phyloP scores from a whole-genome alignment of 2,329 filamentous ascomycete genomes.

The Monilinia fructigena region DNA sequence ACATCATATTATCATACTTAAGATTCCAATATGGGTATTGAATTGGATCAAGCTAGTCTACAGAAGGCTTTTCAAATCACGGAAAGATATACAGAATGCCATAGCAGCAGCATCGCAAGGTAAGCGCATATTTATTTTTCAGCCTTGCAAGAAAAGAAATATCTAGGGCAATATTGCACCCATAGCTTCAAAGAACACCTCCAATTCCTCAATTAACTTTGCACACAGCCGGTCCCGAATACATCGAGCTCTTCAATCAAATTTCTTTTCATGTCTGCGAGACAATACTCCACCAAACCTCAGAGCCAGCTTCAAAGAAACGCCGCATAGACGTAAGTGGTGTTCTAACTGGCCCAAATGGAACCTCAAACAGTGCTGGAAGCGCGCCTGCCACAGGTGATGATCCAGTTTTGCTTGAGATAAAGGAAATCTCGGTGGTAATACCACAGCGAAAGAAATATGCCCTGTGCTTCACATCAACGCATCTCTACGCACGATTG shows the following conservation, averaged over 20 bases:
- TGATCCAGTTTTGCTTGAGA: slow-evolving; percentile 56
- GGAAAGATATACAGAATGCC: slow-evolving; percentile 38
- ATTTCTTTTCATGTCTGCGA: slow-evolving; percentile 38
- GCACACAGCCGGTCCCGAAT: slow-evolving; percentile 34
- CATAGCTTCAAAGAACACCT: background rate
- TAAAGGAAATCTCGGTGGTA: slow-evolving; percentile 67
- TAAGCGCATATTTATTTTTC: slow-evolving; percentile 30
- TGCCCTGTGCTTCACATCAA: slow-evolving; percentile 60
- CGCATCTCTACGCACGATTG: slow-evolving; percentile 57
- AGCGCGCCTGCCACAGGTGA: slow-evolving; percentile 39
- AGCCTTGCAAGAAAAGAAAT: slow-evolving; percentile 21
- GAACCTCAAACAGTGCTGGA: slow-evolving; percentile 22
- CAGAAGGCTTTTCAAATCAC: slow-evolving; percentile 38
- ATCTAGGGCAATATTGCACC: slow-evolving; percentile 6
- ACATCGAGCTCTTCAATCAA: slow-evolving; percentile 41
- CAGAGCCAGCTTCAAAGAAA: slow-evolving; percentile 39
- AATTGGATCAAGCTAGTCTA: slow-evolving; percentile 37
- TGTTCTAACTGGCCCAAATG: slow-evolving; percentile 31
- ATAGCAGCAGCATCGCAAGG: slow-evolving; percentile 39
- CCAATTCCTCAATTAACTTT: background rate
- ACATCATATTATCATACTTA: slow-evolving; percentile 6
- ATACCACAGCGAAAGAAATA: slow-evolving; percentile 68
- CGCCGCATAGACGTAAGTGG: slow-evolving; percentile 36
- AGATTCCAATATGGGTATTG: slow-evolving; percentile 31
- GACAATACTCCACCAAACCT: slow-evolving; percentile 24